A percentile compares a stretch with the other conserved stretches of the same genome.
These are phyloP conservation scores for Fusarium torreyae DNA, from an alignment of 2,329 filamentous ascomycete species.

Conservation along the genomic window DNA sequence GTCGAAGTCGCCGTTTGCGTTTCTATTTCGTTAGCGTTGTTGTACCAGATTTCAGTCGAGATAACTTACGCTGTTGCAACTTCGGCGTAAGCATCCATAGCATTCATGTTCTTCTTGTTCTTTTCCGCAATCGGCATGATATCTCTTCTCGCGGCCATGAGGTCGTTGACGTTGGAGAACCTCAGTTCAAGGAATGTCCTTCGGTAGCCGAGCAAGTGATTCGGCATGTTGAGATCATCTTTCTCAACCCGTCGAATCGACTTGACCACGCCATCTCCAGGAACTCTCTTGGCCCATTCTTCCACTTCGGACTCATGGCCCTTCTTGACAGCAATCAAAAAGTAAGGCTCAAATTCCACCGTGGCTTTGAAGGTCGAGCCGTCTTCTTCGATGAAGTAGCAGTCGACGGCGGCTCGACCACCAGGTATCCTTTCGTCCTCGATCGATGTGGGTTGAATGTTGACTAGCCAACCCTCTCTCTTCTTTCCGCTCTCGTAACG, in stretches of 20 bases:
- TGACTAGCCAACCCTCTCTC: constrained; percentile 92
- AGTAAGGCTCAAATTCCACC: constrained; percentile 96
- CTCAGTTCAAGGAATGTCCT: constrained; percentile 88
- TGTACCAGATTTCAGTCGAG: neutral
- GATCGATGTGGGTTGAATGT: constrained; percentile 91
- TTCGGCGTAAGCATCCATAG: constrained; percentile 98
- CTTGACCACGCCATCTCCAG: constrained; percentile 86
- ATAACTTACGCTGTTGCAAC: constrained; percentile 80
- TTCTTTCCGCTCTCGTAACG: constrained; percentile 89
- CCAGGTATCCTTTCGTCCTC: constrained; percentile 87
- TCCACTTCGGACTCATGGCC: constrained; percentile 94
- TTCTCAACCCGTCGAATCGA: constrained; percentile 83
- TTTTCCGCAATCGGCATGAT: constrained; percentile 94
- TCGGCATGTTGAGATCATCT: constrained; percentile 95
- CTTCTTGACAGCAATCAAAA: constrained; percentile 90
- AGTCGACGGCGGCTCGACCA: constrained; percentile 92
- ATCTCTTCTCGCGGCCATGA: constrained; percentile 86
- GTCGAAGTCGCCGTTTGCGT: constrained; percentile 87
- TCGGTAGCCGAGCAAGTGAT: constrained; percentile 92
- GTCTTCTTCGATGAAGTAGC: constrained; percentile 95
- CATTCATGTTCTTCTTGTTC: constrained; percentile 95
- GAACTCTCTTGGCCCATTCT: constrained; percentile 88
- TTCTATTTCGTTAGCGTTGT: constrained; percentile 55
- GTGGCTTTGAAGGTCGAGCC: constrained; percentile 95
- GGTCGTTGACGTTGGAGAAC: constrained; percentile 89